Evolutionary conservation across 2,329 filamentous ascomycete species (phyloP).

Genomic region (Exserohilum rostratum): DNA sequence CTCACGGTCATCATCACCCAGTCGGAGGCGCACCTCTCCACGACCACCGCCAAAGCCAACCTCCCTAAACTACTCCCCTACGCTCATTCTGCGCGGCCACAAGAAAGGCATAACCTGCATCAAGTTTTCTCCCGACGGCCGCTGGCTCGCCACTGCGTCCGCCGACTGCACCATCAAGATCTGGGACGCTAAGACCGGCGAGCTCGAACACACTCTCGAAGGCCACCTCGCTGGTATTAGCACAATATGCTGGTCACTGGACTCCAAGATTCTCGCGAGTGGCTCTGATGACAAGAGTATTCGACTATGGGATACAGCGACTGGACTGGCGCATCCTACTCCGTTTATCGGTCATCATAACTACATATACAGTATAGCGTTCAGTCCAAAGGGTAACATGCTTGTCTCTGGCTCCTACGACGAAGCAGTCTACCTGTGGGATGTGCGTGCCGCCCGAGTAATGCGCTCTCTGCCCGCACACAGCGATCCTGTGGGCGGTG

Average conservation of each 20-base stretch:
- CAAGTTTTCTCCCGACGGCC: slow-evolving; percentile 87
- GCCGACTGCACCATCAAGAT: slow-evolving; percentile 91
- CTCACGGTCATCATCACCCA: slow-evolving; percentile 24
- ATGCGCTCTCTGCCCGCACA: slow-evolving; percentile 94
- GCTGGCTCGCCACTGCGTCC: slow-evolving; percentile 84
- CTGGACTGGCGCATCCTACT: slow-evolving; percentile 63
- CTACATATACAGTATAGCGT: slow-evolving; percentile 92
- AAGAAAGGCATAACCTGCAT: slow-evolving; percentile 80
- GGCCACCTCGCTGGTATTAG: slow-evolving; percentile 93
- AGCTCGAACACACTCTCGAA: slow-evolving; percentile 84
- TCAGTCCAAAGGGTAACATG: slow-evolving; percentile 98
- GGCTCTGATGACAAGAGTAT: slow-evolving; percentile 97
- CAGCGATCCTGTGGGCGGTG: slow-evolving; percentile 90
- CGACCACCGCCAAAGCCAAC: slow-evolving; percentile 56
- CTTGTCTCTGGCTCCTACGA: slow-evolving; percentile 95
- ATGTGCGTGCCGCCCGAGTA: slow-evolving; percentile 82
- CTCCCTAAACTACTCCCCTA: slow-evolving; percentile 70
- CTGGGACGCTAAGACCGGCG: slow-evolving; percentile 81
- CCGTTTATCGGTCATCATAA: slow-evolving; percentile 87
- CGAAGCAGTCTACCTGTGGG: slow-evolving; percentile 96
- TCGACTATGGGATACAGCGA: slow-evolving; percentile 79
- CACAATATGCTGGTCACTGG: slow-evolving; percentile 91
- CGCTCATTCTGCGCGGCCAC: slow-evolving; percentile 78
- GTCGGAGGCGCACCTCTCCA: slow-evolving; percentile 43
- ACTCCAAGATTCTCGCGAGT: slow-evolving; percentile 84